Base-by-base conservation (phyloP, 176 grass and related monocot genomes). In the Cenchrus fungigraminus region DNA sequence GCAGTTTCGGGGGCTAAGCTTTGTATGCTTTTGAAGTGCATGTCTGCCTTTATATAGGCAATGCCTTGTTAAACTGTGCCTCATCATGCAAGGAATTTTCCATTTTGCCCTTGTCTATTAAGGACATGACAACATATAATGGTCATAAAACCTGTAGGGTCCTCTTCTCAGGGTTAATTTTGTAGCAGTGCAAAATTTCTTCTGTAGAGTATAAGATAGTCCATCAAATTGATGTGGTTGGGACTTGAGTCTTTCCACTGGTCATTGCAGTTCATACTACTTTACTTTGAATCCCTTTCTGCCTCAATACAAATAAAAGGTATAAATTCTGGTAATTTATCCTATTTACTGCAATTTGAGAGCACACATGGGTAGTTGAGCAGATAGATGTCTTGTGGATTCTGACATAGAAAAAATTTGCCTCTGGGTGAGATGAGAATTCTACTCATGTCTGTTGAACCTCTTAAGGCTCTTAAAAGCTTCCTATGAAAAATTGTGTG, bases 41-140 rank as follows among this genome's bases (percentile, higher is more conserved):
- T 86, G 68, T 43, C 8, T 45, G 9, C 52, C 83, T 90, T 86
- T 92, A 90, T 92, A 90, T 92, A 92, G 90, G 87, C 72, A 77
- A 20, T 52, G 71, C n/a, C 56, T 66, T 91, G 25, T 71, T 15
- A 19, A 85, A 81, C 14, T 85, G 62, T n/a, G 79, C 78, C 57
- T 88, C 73, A 56, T 46, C 59, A 67, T 89, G 75, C 52, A 60
- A 82, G 53, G 62, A 58, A 84, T 80, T 91, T 74, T 31, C 89
- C 22, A 12, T 87, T 61, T 56, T 91, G 76, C 85, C 81, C 86
- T 74, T 87, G 40, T 75, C 80, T 75, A 53, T 91, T 79, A 69
- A 84, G 71, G 68, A 74, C 70, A 49, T 34, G 22, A 71, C 71
- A 80, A 61, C 44, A 73, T 83, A 80, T 79, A 65, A 80, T 80